Evolutionary conservation across 2,329 filamentous ascomycete genomes (phyloP).

Genomic region (Scortechinia acanthostroma): DNA sequence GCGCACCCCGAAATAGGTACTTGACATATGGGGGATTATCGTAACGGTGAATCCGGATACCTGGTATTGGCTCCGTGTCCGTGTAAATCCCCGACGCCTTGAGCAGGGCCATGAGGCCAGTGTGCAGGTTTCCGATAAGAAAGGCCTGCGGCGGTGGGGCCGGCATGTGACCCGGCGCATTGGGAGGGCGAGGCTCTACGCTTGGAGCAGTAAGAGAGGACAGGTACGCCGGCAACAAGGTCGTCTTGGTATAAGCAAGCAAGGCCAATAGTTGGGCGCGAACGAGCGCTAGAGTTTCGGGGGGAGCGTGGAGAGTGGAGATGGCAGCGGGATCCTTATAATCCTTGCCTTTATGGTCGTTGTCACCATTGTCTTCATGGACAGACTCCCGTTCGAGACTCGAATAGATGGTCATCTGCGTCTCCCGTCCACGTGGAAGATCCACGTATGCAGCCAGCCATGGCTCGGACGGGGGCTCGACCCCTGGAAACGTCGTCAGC

Average conservation of each 20-base stretch:
- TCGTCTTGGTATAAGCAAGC: background rate
- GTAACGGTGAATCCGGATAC: background rate
- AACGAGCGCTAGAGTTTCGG: background rate
- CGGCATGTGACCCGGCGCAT: constrained; percentile 3
- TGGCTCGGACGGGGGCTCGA: constrained; percentile 7
- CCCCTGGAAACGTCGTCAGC: constrained; percentile 18
- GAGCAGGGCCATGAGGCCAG: background rate
- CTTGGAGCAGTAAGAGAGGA: background rate
- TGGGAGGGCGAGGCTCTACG: too few relatives aligned
- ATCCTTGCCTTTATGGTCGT: background rate
- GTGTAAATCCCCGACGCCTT: constrained; percentile 4
- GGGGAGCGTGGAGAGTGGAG: background rate
- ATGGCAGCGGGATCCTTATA: background rate
- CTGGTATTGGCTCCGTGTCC: background rate
- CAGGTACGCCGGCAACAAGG: background rate
- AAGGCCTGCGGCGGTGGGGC: constrained; percentile 3
- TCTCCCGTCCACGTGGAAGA: constrained; percentile 23
- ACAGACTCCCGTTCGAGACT: constrained; percentile 25
- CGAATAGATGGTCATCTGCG: constrained; percentile 29
- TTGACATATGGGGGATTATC: background rate
- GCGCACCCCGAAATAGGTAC: background rate
- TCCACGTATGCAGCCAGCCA: constrained; percentile 31
- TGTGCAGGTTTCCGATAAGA: constrained; percentile 6
- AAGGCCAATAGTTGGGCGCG: background rate
- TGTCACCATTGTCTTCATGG: too few relatives aligned